Evolutionary conservation across 805 yeast species (phyloP).

Genomic region (Cyberlindnera euphorbiae): DNA sequence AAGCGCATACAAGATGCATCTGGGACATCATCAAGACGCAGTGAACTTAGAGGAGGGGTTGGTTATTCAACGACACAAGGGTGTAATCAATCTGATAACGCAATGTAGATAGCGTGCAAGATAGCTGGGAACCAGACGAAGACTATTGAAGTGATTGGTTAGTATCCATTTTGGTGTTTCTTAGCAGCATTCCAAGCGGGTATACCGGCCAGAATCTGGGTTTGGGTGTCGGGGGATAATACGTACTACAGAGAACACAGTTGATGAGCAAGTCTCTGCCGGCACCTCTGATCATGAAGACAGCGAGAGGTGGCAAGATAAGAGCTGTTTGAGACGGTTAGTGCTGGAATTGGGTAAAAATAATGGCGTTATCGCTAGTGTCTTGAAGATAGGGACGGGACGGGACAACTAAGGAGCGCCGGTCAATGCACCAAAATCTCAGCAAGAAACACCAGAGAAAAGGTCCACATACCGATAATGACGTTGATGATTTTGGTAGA

Average conservation of each 20-base stretch:
- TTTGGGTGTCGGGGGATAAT: no score
- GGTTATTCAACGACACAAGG: no score
- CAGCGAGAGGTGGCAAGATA: slow-evolving; percentile 73
- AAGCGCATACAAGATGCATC: no score
- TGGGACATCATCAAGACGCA: no score
- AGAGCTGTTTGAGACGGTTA: slow-evolving; percentile 37
- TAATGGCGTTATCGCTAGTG: no score
- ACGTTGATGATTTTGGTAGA: slow-evolving; percentile 33
- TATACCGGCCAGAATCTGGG: no score
- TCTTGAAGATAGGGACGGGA: no score
- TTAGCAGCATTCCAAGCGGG: no score
- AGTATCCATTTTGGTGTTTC: slow-evolving; percentile 2
- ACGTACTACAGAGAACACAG: slow-evolving; percentile 47
- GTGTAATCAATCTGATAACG: slow-evolving; percentile 1
- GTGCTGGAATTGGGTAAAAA: background rate
- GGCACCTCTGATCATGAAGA: slow-evolving; percentile 62
- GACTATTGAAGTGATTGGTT: slow-evolving; percentile 22
- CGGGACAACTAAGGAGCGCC: no score
- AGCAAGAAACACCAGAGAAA: no score
- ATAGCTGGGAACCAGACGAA: slow-evolving; percentile 78
- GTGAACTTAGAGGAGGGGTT: no score
- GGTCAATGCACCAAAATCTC: no score
- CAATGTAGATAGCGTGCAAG: slow-evolving; percentile 68
- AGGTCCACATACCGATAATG: slow-evolving; percentile 29
- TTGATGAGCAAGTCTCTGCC: slow-evolving; percentile 62